Evolutionary conservation across 768 basidiomycete species (phyloP).

Genomic region (Collybia nuda): DNA sequence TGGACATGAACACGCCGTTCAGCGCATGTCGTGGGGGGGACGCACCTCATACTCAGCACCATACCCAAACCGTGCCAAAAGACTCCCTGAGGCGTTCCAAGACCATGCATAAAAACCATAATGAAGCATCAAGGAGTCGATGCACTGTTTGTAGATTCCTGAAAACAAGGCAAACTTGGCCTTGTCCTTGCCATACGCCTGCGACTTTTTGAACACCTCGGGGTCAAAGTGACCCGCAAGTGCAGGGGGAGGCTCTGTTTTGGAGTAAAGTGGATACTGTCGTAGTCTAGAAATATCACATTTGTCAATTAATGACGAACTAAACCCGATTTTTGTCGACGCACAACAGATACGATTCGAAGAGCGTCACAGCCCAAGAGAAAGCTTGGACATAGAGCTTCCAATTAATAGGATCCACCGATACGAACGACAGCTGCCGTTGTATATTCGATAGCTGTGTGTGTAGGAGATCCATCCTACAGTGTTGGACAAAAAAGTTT

Average conservation of each 20-base stretch:
- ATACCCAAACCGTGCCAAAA: slow-evolving; percentile 58
- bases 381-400: slow-evolving; percentile 76
- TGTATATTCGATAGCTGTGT: slow-evolving; percentile 56
- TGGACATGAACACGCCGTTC: background rate
- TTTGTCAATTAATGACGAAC: slow-evolving; percentile 2
- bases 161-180: slow-evolving; percentile 78
- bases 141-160: slow-evolving; percentile 67
- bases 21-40: background rate
- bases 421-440: slow-evolving; percentile 66
- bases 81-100: slow-evolving; percentile 64
- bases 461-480: slow-evolving; percentile 63
- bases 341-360: slow-evolving; percentile 86
- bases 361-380: slow-evolving; percentile 77
- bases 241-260: slow-evolving; percentile 65
- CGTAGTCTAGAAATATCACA: slow-evolving; percentile 42
- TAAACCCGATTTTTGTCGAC: slow-evolving; percentile 23
- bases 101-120: slow-evolving; percentile 82
- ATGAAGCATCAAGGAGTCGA: slow-evolving; percentile 71
- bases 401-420: slow-evolving; percentile 76
- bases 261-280: slow-evolving; percentile 85
- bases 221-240: slow-evolving; percentile 67
- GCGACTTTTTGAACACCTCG: slow-evolving; percentile 84
- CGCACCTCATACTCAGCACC: slow-evolving; percentile 72
- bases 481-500: background rate
- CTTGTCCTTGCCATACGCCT: slow-evolving; percentile 90